Base-by-base conservation (phyloP, 75 land plant genomes). In the Adiantum capillusveneris region DNA sequence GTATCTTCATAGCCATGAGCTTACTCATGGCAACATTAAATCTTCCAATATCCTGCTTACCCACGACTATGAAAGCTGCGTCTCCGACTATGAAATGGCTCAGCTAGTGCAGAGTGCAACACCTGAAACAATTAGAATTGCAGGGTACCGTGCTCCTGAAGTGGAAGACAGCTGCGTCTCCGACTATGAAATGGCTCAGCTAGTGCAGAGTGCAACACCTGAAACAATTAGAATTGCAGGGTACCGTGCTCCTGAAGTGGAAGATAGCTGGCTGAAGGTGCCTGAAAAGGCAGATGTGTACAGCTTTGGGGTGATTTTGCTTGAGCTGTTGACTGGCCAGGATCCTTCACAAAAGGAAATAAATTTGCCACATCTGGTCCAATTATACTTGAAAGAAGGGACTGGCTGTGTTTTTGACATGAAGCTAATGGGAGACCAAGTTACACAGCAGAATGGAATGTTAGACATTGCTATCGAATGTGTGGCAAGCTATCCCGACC, bases 81-180 rank as follows among this genome's bases (percentile, higher is more conserved):
- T 89, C 30, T 80, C 91, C 16, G 95, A 89, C 56, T 76, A 70
- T 36, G 91, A 87, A 22, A 65, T 83, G 0, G 76, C 76, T 29
- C 65, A 66, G 45, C 70, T 89, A 1, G 72, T 73, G 0, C n/a
- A n/a, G n/a, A 71, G 71, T 45, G 51, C 81, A 0, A 60, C 74
- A 3, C 42, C 78, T 44, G 49, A 76, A 18, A 71, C 95, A 22
- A 63, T 66, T 43, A 50, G 77, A 12, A 75, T 73, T 11, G 75
- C 81, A 3, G 95, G 95, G 39, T 89, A 89, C 55, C 73, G 87
- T 19, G 91, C 95, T 9, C 95, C 91, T 29, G 95, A 89, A 70
- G 95, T 89, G 29, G 82, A 76, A 0, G 87, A 83, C 20, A 64
- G 75, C 7, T 34, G 37, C 26, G 84, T 89, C 30, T 80, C 91